phyloP scores from a whole-genome alignment of 1,139 yeast species.

The Sugiyamaella sp. region DNA sequence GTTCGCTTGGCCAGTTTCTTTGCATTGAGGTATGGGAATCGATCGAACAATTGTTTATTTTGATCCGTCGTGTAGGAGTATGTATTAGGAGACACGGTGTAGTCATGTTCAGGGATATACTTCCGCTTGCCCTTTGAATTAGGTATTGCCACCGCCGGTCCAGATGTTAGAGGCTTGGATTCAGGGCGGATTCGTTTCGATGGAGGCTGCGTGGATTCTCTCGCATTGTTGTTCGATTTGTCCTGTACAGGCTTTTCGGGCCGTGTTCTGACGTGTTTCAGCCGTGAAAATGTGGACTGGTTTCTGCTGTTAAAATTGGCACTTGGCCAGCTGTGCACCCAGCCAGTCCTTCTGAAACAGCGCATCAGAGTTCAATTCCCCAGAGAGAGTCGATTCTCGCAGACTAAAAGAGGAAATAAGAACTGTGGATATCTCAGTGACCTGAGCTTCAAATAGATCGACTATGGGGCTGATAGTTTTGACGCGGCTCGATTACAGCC shows the following conservation, averaged over 20 bases:
- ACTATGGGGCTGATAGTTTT: not conserved
- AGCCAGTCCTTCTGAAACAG: not conserved
- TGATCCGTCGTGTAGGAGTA: conserved; percentile 33
- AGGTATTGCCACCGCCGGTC: not conserved
- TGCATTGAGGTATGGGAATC: conserved; percentile 53
- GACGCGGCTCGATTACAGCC: conserved; percentile 6
- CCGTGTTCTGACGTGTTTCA: conserved; percentile 3
- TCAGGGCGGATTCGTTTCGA: conserved; percentile 7
- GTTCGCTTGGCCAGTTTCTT: conserved; percentile 51
- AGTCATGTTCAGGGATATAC: conserved; percentile 29
- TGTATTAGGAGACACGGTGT: conserved; percentile 32
- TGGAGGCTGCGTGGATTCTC: not conserved
- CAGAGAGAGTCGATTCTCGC: not conserved
- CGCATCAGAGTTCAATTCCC: not conserved
- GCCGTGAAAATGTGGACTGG: conserved; percentile 9
- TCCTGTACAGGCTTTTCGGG: not conserved
- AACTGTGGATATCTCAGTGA: no score
- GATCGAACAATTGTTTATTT: conserved; percentile 46
- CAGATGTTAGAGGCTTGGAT: not conserved
- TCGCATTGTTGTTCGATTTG: not conserved
- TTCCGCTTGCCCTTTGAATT: conserved; percentile 10
- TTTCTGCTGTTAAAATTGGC: not conserved
- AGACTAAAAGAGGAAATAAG: not conserved
- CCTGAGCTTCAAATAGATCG: no score
- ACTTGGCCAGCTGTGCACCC: not conserved